phyloP scores from a whole-genome alignment of 352 stramenopile species.

The Lagenidium sp. region DNA sequence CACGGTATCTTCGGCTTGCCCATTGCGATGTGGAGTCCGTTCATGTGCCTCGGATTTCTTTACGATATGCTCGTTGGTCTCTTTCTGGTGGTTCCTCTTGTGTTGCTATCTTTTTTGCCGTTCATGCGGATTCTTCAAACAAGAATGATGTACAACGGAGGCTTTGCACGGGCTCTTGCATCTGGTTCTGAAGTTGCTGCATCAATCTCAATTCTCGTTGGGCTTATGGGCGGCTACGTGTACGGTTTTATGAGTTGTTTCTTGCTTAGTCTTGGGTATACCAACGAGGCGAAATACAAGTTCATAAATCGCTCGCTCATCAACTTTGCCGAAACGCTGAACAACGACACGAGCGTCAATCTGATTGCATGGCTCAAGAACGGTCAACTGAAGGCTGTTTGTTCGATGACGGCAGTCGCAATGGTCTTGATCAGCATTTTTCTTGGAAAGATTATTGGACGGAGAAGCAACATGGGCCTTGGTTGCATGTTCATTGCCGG shows the following conservation, averaged over 20 bases:
- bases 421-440: constrained; percentile 38
- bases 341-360: constrained; percentile 16
- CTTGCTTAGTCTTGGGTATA: constrained; percentile 54
- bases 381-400: constrained; percentile 46
- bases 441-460: constrained; percentile 48
- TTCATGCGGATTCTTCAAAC: constrained; percentile 85
- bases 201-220: constrained; percentile 69
- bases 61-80: constrained; percentile 79
- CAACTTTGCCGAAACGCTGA: constrained; percentile 41
- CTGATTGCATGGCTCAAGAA: constrained; percentile 41
- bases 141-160: constrained; percentile 83
- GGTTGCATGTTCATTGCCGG: constrained; percentile 37
- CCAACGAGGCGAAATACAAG: constrained; percentile 60
- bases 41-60: constrained; percentile 74
- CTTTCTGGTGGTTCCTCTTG: constrained; percentile 67
- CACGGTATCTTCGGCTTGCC: constrained; percentile 55
- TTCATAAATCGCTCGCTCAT: constrained; percentile 77
- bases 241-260: constrained; percentile 71
- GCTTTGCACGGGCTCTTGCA: constrained; percentile 68
- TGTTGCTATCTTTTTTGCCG: constrained; percentile 64
- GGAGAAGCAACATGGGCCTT: constrained; percentile 49
- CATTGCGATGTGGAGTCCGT: constrained; percentile 55
- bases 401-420: constrained; percentile 37
- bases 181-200: constrained; percentile 77
- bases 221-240: constrained; percentile 66